A percentile compares a stretch with the other conserved stretches of the same genome.
Conservation (phyloP, 306 rosid species). For the Notholithocarpus densiflorus region DNA sequence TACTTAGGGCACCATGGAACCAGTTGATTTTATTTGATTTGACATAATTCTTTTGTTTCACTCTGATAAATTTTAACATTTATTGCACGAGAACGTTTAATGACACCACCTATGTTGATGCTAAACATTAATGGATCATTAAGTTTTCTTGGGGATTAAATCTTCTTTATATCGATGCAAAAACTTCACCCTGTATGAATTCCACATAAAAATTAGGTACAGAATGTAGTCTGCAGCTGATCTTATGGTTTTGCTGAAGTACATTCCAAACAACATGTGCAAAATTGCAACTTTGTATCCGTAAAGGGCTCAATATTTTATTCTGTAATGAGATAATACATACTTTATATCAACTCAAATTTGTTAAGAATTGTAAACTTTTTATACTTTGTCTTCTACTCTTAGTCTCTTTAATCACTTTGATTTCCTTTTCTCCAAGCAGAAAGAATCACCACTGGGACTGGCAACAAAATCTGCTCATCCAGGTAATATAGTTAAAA, state of each 20-base stretch:
- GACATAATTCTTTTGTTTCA: not conserved
- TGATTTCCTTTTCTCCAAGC: conserved; percentile 23
- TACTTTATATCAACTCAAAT: not conserved
- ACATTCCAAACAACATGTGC: no score
- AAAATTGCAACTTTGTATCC: no score
- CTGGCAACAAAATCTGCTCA: conserved; percentile 77
- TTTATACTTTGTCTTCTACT: not conserved
- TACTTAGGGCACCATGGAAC: not conserved
- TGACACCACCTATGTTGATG: not conserved
- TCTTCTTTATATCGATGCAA: not conserved
- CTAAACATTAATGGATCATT: not conserved
- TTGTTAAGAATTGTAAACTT: not conserved
- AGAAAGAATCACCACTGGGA: conserved; percentile 85
- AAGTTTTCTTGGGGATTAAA: not conserved
- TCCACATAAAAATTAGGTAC: not conserved
- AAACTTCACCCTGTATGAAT: not conserved
- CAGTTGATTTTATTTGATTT: not conserved
- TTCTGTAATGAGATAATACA: not conserved
- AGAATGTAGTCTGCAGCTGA: no score
- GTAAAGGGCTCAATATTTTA: no score
- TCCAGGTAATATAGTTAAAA: conserved; percentile 52
- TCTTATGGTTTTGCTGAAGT: no score
- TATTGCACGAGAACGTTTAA: not conserved
- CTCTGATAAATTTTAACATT: not conserved
- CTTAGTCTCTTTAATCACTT: not conserved